Base-by-base conservation (phyloP, 2,329 filamentous ascomycete species). In the Talaromyces sp. region DNA sequence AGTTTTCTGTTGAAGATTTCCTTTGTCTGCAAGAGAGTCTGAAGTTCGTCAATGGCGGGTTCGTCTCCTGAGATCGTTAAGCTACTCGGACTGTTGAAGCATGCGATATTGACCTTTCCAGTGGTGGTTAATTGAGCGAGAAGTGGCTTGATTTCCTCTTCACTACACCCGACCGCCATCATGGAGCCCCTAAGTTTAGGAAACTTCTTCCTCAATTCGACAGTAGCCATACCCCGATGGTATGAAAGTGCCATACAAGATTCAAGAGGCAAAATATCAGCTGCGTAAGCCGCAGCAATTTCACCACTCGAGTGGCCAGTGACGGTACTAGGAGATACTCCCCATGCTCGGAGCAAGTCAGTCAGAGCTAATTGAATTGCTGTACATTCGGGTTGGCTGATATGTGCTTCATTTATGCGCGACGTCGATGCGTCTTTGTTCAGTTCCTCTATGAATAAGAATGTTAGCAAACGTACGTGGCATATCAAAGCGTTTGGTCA, bases 281-380 rank as follows among this genome's bases (percentile, higher is more conserved):
- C 64, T 3, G 71, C 69, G 63, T 73, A 77, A 0, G 73, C 73
- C 1, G 73, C 72, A 1, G 67, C 71, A 41, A 77, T 75, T 61
- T 77, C 74, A 1, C 74, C 74, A 13, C 64, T 67, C 0, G 72
- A 74, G 58, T 77, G 73, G 0, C 74, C 73, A 0, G 75, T 61
- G 4, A 73, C 70, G 1, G 64, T 56, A 0, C 55, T 14, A 10
- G 72, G 69, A 0, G 29, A 24, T 6, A 75, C 60, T 1, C 66
- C 68, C 66, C 65, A 70, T 1, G 51, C 13, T 0, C 21, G 24
- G 1, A 75, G 66, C 2, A 75, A 55, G 21, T 73, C 67, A 1
- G 72, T 64, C 0, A 77, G 56, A 9, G 65, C 70, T 13, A 76
- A 62, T 55, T 77, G 75, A 5, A 77, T 41, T 0, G 69, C 73